These are phyloP conservation scores for Ustulina deusta DNA, from an alignment of 2,329 filamentous ascomycete genomes.

Conservation along the genomic window DNA sequence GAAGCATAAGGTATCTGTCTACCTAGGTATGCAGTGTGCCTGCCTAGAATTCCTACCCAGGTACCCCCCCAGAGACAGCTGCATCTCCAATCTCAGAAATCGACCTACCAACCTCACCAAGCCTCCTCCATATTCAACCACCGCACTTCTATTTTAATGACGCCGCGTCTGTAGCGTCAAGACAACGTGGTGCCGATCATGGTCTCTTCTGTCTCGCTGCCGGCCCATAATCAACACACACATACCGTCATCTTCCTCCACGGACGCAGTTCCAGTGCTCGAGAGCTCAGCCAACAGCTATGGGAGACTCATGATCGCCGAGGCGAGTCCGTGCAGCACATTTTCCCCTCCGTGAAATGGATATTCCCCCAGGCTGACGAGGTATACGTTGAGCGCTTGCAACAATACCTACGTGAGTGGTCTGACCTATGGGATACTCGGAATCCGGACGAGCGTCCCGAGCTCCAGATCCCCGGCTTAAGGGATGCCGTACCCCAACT, in stretches of 20 bases:
- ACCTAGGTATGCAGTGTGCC: neutral
- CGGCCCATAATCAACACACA: conserved; percentile 48
- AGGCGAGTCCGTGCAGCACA: conserved; percentile 52
- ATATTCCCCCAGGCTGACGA: conserved; percentile 61
- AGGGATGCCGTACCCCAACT: conserved; percentile 53
- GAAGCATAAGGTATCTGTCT: neutral
- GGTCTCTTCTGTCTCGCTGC: conserved; percentile 32
- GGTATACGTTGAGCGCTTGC: conserved; percentile 45
- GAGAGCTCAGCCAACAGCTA: conserved; percentile 51
- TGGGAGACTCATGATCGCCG: conserved; percentile 49
- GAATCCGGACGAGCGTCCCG: conserved; percentile 55
- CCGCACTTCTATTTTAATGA: neutral
- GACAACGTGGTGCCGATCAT: conserved; percentile 25
- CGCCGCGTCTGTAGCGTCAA: neutral
- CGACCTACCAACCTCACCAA: conserved; percentile 4
- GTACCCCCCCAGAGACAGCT: conserved; percentile 9
- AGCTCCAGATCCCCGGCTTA: conserved; percentile 57
- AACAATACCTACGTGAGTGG: conserved; percentile 57
- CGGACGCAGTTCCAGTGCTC: conserved; percentile 56
- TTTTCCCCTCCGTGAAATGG: conserved; percentile 61
- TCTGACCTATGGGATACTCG: conserved; percentile 62
- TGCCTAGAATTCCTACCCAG: neutral
- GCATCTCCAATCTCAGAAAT: conserved; percentile 6
- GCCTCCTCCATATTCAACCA: neutral
- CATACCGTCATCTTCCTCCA: conserved; percentile 60